Base-by-base conservation (phyloP, 805 yeast genomes). In the Hanseniaspora occidentalis region DNA sequence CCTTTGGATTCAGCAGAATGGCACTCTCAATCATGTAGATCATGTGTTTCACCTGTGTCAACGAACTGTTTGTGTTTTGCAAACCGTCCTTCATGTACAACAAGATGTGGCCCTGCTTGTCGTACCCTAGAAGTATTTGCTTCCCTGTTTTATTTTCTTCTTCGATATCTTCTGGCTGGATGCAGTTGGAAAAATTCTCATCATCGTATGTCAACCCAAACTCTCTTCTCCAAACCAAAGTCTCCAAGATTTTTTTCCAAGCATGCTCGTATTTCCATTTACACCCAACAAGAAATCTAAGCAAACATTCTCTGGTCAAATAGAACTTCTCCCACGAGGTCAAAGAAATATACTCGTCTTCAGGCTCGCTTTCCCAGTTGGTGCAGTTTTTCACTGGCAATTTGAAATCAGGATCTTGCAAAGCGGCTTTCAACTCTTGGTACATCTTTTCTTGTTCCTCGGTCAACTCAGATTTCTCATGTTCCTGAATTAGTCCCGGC, bases 1-100 rank as follows among this genome's bases (percentile, higher is more conserved):
- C 79, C 35, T 73, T 74, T 4, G 79, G 79, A 69, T 71, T 69
- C 52, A 62, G 61, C 34, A 68, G 64, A 5, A 70, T 70, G 8
- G 72, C 71, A 23, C 66, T 50, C 48, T 74, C 79, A 51, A 73
- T 60, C 77, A 73, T 73, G 52, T 65, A 73, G 14, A 74, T 73
- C 50, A 74, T 57, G 45, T 69, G 76, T 46, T 73, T 75, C 2
- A 74, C 76, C 47, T 74, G 79, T 43, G 66, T 63, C 24, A 67
- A 60, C 2, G 73, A 62, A 0, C 77, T 64, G 37, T 67, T 57
- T 2, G 79, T 74, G 49, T 73, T 74, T 46, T 74, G 78, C 45
- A 69, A 65, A 16, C 77, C 79, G 45, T 69, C 69, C 37, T 70
- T 63, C 53, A 73, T 62, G 45, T 67, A 72, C 33, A 71, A 56